Evolutionary conservation across 108 stramenopile genomes (phyloP).

Genomic region (Skeletonema tropicum): DNA sequence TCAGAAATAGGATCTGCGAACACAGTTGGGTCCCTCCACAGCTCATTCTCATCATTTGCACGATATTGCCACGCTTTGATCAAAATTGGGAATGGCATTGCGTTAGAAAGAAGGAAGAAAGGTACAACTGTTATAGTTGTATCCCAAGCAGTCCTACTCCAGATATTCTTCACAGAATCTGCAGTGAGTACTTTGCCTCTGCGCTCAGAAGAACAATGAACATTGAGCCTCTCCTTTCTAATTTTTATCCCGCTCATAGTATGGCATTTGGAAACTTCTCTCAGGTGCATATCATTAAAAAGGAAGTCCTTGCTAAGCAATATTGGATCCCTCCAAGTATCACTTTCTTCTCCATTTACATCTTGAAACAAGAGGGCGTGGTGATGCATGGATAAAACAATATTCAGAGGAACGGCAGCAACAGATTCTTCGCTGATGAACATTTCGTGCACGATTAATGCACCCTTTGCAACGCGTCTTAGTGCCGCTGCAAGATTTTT

Average conservation of each 20-base stretch:
- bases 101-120: slow-evolving; percentile 29
- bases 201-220: slow-evolving; percentile 1
- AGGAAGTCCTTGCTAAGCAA: slow-evolving; percentile 38
- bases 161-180: neutral
- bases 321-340: slow-evolving; percentile 35
- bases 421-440: neutral
- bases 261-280: slow-evolving; percentile 33
- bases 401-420: slow-evolving; percentile 19
- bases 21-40: slow-evolving; percentile 15
- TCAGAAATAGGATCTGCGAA: neutral
- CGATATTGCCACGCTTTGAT: slow-evolving; percentile 28
- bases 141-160: slow-evolving; percentile 19
- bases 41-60: slow-evolving; percentile 16
- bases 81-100: slow-evolving; percentile 19
- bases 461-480: slow-evolving; percentile 26
- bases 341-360: slow-evolving; percentile 10
- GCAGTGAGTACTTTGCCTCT: neutral
- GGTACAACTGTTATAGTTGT: slow-evolving; percentile 18
- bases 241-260: slow-evolving; percentile 28
- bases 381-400: slow-evolving; percentile 12
- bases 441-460: slow-evolving; percentile 35
- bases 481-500: slow-evolving; percentile 16
- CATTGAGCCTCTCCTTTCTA: slow-evolving; percentile 27
- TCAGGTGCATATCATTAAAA: slow-evolving; percentile 18
- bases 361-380: slow-evolving; percentile 33